Base-by-base conservation (phyloP, 306 rosid genomes). In the Acmispon strigosus region DNA sequence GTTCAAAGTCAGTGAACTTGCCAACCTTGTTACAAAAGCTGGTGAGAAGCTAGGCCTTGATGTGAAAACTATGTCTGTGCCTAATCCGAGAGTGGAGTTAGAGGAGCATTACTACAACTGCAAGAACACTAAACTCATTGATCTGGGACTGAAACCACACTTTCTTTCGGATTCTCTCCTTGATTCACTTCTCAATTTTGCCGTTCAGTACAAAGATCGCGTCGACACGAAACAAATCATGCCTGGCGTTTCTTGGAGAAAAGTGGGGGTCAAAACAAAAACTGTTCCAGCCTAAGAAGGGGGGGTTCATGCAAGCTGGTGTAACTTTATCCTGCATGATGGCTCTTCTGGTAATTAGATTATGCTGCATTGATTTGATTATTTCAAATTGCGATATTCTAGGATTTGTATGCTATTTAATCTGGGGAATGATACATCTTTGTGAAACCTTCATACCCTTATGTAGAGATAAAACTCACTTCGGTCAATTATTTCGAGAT, bases 51-150 rank as follows among this genome's bases (percentile, higher is more conserved):
- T 93, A 6, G 97, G 97, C 39, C 76, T 93, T 27, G 70, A 82
- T 22, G 98, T 93, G 72, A 66, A 86, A 82, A 81, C 94, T 48
- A 82, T 54, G 69, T 69, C 93, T 10, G 98, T 93, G 65, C 96
- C 97, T 78, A 93, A 90, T 88, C 98, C 98, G 16, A 84, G 98
- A 75, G 97, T 93, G 19, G 98, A 93, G 80, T 90, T 89, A 29
- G 98, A 93, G 88, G 98, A 90, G 78, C 98, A 93, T 81, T 90
- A 93, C 85, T 93, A 93, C 89, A 93, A 93, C 16, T 92, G 97
- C 75, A 93, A 86, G 77, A 96, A 89, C 87, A 93, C 98, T 16
- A 93, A 90, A 74, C 90, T 93, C 18, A 70, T 89, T 53, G 95
- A 93, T 82, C 82, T 93, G 85, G 97, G 98, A 47, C 90, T 93